Evolutionary conservation across 306 rosid species (phyloP), one percentile per base, ranked within the genome.

Genomic region (Acacia melanoxylon): DNA sequence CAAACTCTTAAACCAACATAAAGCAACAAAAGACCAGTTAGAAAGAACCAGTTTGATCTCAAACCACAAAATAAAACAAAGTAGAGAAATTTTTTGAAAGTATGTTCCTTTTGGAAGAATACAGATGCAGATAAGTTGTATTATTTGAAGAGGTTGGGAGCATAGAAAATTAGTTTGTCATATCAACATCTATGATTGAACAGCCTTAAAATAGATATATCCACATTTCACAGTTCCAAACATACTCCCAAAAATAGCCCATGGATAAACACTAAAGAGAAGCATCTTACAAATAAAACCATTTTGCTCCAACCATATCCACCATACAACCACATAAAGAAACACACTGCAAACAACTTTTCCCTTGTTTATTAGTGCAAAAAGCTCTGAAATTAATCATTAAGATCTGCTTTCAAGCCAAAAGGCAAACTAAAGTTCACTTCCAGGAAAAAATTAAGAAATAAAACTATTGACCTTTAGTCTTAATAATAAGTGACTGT

Each of bases 1-100:
- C 25, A 25, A 74, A 59, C 79, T 66, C 79, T 65, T 59, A 71
- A 77, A 79, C 67, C 78, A 75, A 31, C 59, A 74, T 44, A 80
- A 62, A 68, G 72, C 27, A 78, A 82, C 76, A 27, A 14, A 44
- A 78, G 58, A 79, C 69, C 78, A 49, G 61, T 63, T 44, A 72
- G 19, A 31, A 73, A 73, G 19, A 73, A 73, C 65, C 27, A 10
- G 27, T 27, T 68, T 19, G 6, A 25, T 15, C 35, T 24, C 29
- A 16, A 15, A 10, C 77, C 41, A 27, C 22, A 5, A 46, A 69
- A 10, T 42, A 42, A 69, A n/a, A 24, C 25, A 68, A 72, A 45
- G 31, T 48, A 46, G 19, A 14, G 8, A 72, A 27, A 8, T 4
- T 48, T 15, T 27, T 8, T 15, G 20, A n/a, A 48, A 48, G 16